Conservation (phyloP, 1,284 basidiomycete genomes). For the Cutaneotrichosporon sp. region DNA sequence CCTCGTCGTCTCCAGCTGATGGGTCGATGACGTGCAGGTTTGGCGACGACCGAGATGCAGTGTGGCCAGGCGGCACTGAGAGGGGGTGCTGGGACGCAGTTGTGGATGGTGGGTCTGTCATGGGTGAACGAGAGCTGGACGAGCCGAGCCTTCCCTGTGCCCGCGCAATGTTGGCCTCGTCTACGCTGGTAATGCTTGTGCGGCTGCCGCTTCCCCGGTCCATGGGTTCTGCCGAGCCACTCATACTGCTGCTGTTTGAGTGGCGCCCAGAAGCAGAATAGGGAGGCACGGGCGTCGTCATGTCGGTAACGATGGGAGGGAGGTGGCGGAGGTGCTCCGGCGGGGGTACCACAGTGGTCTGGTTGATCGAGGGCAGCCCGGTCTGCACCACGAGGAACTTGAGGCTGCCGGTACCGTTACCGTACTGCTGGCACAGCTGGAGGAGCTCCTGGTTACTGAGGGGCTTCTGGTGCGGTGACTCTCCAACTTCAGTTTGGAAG, state of each 20-base stretch:
- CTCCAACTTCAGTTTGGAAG: constrained; percentile 80
- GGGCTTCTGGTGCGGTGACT: constrained; percentile 69
- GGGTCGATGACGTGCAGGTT: neutral
- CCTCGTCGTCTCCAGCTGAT: constrained; percentile 10
- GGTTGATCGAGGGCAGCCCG: constrained; percentile 30
- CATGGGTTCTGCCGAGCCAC: constrained; percentile 40
- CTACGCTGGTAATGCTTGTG: constrained; percentile 10
- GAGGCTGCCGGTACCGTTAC: constrained; percentile 71
- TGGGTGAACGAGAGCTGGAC: neutral
- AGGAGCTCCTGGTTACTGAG: constrained; percentile 69
- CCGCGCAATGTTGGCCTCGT: neutral
- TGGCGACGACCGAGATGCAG: constrained; percentile 10
- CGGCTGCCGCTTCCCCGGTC: constrained; percentile 24
- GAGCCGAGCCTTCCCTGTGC: neutral
- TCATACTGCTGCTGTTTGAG: constrained; percentile 47
- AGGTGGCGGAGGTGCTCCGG: constrained; percentile 20
- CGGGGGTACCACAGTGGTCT: constrained; percentile 46
- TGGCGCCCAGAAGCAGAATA: constrained; percentile 32
- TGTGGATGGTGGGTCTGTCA: constrained; percentile 3
- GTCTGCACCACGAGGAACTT: constrained; percentile 69
- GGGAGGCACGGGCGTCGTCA: constrained; percentile 17
- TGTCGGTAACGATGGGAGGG: constrained; percentile 36
- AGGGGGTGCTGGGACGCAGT: neutral
- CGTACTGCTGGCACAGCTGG: constrained; percentile 68
- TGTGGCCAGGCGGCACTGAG: neutral